These are phyloP conservation scores for Cystofilobasidium ferigula DNA, from an alignment of 768 basidiomycete species.

Conservation along the genomic window DNA sequence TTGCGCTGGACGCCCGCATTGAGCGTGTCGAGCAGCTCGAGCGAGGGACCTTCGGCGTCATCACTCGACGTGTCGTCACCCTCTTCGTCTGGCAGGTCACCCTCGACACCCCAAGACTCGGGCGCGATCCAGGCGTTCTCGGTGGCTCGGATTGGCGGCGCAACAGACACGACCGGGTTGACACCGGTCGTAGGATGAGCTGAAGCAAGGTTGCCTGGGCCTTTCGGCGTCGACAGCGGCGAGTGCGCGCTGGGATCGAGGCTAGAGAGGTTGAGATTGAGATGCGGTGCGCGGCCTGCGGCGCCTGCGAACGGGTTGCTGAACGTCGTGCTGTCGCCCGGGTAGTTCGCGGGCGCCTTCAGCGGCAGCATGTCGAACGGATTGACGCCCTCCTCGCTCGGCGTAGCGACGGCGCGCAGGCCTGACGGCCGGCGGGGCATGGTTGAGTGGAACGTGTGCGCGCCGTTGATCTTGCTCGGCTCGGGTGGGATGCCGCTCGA, in stretches of 20 bases:
- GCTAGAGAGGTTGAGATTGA: constrained; percentile 8
- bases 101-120: constrained; percentile 44
- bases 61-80: constrained; percentile 30
- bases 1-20: neutral
- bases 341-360: constrained; percentile 29
- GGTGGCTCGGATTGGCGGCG: constrained; percentile 7
- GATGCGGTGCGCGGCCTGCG: neutral
- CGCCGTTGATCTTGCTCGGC: constrained; percentile 2
- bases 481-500: constrained; percentile 6
- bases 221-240: neutral
- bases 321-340: constrained; percentile 27
- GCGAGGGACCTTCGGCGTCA: constrained; percentile 21
- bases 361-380: constrained; percentile 27
- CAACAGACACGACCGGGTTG: neutral
- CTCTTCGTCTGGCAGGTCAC: constrained; percentile 35
- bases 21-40: constrained; percentile 16
- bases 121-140: constrained; percentile 35
- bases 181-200: constrained; percentile 8
- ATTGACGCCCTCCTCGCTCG: constrained; percentile 9
- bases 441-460: constrained; percentile 12
- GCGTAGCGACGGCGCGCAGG: constrained; percentile 35
- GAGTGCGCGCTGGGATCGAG: constrained; percentile 5
- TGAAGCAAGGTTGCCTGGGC: neutral
- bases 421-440: constrained; percentile 37
- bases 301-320: constrained; percentile 34